Evolutionary conservation across 1,284 basidiomycete species (phyloP).

Genomic region (Trichosporon sp.): DNA sequence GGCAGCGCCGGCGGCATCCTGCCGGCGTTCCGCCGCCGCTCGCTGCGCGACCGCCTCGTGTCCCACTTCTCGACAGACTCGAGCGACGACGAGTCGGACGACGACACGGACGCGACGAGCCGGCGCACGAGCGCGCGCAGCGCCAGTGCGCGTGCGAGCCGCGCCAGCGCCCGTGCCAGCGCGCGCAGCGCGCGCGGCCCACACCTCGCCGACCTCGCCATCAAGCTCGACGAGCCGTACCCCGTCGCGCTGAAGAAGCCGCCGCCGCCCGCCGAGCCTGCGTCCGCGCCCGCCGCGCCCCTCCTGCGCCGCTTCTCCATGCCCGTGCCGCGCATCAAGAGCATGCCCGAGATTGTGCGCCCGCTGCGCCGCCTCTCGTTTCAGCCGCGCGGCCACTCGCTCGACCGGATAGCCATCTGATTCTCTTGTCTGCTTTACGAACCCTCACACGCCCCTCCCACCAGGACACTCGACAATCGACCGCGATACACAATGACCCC

Average conservation of each 20-base stretch:
- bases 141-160: no score
- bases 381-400: background rate
- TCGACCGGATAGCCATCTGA: background rate
- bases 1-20: background rate
- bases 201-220: background rate
- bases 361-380: background rate
- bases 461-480: background rate
- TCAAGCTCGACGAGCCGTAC: background rate
- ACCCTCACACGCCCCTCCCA: no score
- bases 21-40: background rate
- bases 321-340: background rate
- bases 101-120: background rate
- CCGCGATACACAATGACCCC: background rate
- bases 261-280: background rate
- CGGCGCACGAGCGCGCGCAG: background rate
- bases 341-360: slow-evolving; percentile 4
- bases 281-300: background rate
- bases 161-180: background rate
- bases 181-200: background rate
- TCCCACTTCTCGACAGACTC: slow-evolving; percentile 8
- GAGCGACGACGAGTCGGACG: background rate
- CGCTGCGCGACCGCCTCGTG: slow-evolving; percentile 9
- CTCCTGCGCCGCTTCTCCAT: background rate
- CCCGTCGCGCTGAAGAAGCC: background rate
- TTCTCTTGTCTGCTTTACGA: no score